A percentile compares a stretch with the other conserved stretches of the same genome.
Conservation (phyloP, 352 stramenopile genomes). For the Phytophthora vignae region DNA sequence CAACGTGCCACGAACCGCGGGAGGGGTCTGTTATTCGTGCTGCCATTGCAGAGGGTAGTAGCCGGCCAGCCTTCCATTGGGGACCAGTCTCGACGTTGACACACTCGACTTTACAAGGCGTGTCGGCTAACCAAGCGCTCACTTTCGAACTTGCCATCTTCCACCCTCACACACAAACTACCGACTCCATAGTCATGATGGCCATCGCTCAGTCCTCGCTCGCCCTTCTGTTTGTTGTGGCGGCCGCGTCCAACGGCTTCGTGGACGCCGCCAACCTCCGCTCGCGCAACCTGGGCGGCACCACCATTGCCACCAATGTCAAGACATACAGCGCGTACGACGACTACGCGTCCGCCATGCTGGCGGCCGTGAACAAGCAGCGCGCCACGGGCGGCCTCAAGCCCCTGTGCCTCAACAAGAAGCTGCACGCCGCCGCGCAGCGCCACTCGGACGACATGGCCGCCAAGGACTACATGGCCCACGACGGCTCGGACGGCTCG, state of each 20-base stretch:
- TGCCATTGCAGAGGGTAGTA: slow-evolving; percentile 3
- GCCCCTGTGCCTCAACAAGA: no score
- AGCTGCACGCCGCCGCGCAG: no score
- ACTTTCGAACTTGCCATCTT: slow-evolving; percentile 4
- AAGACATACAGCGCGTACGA: slow-evolving; percentile 8
- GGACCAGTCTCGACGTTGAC: background rate
- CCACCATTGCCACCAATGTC: slow-evolving; percentile 16
- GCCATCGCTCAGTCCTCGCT: background rate
- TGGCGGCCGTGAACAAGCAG: no score
- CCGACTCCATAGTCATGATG: slow-evolving; percentile 6
- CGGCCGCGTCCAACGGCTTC: slow-evolving; percentile 4
- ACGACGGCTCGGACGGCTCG: no score
- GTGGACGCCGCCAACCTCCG: background rate
- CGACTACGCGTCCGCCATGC: slow-evolving; percentile 39
- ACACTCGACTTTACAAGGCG: no score
- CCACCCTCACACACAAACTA: background rate
- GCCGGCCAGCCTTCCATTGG: background rate
- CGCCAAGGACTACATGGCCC: no score
- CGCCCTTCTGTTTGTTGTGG: slow-evolving; percentile 3
- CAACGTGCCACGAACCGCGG: background rate
- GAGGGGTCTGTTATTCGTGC: background rate
- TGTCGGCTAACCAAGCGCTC: slow-evolving; percentile 13
- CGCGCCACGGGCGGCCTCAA: no score
- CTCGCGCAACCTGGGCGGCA: slow-evolving; percentile 13
- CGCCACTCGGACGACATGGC: no score